These are phyloP conservation scores for Podospora conica DNA, from an alignment of 495 filamentous ascomycete genomes.

Conservation along the genomic window DNA sequence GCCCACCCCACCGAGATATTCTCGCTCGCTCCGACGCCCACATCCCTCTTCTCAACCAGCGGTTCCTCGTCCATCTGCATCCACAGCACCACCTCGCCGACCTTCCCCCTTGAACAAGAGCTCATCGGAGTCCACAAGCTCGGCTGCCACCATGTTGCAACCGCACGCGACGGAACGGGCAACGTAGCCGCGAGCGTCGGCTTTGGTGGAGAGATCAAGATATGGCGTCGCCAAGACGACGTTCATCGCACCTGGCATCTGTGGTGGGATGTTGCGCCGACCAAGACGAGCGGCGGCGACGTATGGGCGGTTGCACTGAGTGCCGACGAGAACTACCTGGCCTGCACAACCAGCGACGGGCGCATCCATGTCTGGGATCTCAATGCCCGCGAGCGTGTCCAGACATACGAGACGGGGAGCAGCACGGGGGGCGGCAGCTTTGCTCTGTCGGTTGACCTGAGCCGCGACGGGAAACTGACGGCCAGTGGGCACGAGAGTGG, in stretches of 20 bases:
- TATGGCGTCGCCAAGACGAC: constrained; percentile 54
- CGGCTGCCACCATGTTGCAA: constrained; percentile 82
- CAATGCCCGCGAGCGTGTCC: constrained; percentile 40
- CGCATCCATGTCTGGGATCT: constrained; percentile 85
- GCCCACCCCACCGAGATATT: constrained; percentile 89
- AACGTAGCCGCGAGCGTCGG: constrained; percentile 70
- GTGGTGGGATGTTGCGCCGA: constrained; percentile 28
- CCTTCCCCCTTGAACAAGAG: constrained; percentile 70
- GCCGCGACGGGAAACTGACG: constrained; percentile 70
- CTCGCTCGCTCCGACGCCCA: constrained; percentile 73
- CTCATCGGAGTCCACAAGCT: constrained; percentile 70
- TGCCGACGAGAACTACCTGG: constrained; percentile 72
- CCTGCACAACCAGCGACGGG: constrained; percentile 75
- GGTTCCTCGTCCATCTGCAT: constrained; percentile 75
- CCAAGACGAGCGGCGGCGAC: constrained; percentile 52
- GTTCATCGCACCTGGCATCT: constrained; percentile 41
- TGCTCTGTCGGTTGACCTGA: constrained; percentile 79
- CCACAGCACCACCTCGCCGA: constrained; percentile 60
- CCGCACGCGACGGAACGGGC: constrained; percentile 54
- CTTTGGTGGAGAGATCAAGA: constrained; percentile 77
- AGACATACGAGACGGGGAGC: constrained; percentile 77
- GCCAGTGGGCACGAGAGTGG: constrained; percentile 92
- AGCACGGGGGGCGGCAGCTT: constrained; percentile 59
- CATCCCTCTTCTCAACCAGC: constrained; percentile 70
- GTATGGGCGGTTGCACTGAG: constrained; percentile 85